phyloP scores from a whole-genome alignment of 495 filamentous ascomycete genomes.

The Mytilinidion resinicola region DNA sequence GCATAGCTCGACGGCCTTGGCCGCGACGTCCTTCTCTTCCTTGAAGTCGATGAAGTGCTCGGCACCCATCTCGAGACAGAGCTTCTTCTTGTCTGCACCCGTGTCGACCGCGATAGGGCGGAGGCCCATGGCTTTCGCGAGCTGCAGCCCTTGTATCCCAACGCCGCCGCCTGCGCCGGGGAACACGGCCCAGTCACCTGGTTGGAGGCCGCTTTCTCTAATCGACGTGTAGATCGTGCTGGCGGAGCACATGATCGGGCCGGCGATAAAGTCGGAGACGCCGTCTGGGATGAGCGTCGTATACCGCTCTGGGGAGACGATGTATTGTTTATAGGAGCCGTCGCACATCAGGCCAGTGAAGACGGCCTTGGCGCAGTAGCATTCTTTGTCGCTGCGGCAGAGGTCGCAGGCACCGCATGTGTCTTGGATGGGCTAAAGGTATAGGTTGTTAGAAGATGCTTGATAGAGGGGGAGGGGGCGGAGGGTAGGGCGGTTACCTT shows the following conservation, averaged over 20 bases:
- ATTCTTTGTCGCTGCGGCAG: conserved; percentile 39
- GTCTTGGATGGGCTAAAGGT: conserved; percentile 43
- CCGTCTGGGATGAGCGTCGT: conserved; percentile 40
- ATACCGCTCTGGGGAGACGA: conserved; percentile 40
- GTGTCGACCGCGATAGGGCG: conserved; percentile 28
- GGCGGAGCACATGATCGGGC: conserved; percentile 44
- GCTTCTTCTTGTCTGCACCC: conserved; percentile 24
- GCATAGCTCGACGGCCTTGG: conserved; percentile 18
- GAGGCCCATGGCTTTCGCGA: conserved; percentile 36
- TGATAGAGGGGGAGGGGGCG: too few relatives aligned
- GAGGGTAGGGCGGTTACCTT: conserved; percentile 17
- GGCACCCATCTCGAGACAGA: conserved; percentile 27
- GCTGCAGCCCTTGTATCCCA: conserved; percentile 39
- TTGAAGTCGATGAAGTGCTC: conserved; percentile 31
- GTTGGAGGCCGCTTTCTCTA: conserved; percentile 34
- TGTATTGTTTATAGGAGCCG: conserved; percentile 40
- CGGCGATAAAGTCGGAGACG: conserved; percentile 39
- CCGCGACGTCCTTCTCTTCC: conserved; percentile 15
- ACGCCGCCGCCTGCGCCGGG: conserved; percentile 41
- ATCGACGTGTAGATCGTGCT: conserved; percentile 40
- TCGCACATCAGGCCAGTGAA: conserved; percentile 32
- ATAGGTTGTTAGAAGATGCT: neutral
- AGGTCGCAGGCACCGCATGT: conserved; percentile 45
- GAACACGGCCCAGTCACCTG: conserved; percentile 43
- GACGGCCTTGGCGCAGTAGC: conserved; percentile 34